A percentile compares a stretch with the other conserved stretches of the same genome.
These are phyloP conservation scores for Silybum marianum DNA, from an alignment of 129 eudicot species.

Conservation along the genomic window DNA sequence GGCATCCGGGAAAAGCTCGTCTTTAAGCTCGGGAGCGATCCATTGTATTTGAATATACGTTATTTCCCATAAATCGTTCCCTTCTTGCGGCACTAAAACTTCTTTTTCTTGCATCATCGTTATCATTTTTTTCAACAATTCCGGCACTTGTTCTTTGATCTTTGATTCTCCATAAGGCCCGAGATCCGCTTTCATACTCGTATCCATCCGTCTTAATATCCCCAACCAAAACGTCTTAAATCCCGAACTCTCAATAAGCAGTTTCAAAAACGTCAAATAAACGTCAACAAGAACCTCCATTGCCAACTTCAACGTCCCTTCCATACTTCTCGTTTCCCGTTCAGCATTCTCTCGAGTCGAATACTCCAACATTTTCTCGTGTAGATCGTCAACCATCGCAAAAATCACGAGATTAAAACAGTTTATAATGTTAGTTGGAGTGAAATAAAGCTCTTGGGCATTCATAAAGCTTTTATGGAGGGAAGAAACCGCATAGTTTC, in stretches of 20 bases:
- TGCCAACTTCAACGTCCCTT: slow-evolving; percentile 63
- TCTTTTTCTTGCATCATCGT: slow-evolving; percentile 64
- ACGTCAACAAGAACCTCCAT: slow-evolving; percentile 71
- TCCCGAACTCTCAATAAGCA: slow-evolving; percentile 54
- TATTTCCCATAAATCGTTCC: slow-evolving; percentile 88
- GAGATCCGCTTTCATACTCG: slow-evolving; percentile 85
- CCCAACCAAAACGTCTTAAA: slow-evolving; percentile 89
- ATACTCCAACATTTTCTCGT: slow-evolving; percentile 89
- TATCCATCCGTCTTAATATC: slow-evolving; percentile 83
- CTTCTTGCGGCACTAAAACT: slow-evolving; percentile 54
- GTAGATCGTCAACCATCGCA: slow-evolving; percentile 88
- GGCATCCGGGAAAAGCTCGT: slow-evolving; percentile 73
- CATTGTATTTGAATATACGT: slow-evolving; percentile 89
- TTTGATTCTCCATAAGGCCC: slow-evolving; percentile 69
- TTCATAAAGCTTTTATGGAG: slow-evolving; percentile 57
- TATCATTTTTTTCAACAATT: slow-evolving; percentile 62
- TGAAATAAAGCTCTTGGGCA: slow-evolving; percentile 63
- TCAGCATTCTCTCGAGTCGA: slow-evolving; percentile 86
- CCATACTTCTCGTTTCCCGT: slow-evolving; percentile 90
- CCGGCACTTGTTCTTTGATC: slow-evolving; percentile 59
- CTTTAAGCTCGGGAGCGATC: slow-evolving; percentile 89
- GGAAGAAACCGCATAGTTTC: slow-evolving; percentile 75
- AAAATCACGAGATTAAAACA: slow-evolving; percentile 70
- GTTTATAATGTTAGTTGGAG: slow-evolving; percentile 50
- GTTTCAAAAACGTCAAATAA: slow-evolving; percentile 54